Base-by-base conservation (phyloP, 2,329 filamentous ascomycete species). In the Diaporthe humulicola region DNA sequence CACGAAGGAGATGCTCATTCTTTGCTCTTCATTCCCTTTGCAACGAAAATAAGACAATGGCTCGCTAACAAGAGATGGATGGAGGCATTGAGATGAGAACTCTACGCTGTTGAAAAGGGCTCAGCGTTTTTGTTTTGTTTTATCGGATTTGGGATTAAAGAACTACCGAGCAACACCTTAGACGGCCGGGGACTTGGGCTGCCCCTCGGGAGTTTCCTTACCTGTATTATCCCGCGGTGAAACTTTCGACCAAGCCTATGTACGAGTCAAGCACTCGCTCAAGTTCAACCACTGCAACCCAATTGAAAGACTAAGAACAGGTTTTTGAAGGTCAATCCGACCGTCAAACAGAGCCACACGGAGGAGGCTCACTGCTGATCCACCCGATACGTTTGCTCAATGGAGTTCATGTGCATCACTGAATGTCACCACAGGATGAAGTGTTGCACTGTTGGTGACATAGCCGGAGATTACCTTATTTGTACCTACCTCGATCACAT, bases 221-320 rank as follows among this genome's bases (percentile, higher is more conserved):
- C 28, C 14, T 52, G 64, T 45, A 25, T 38, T 45, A 25, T 38
- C 7, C 33, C 14, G 30, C 64, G 64, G 42, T 6, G 48, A 36
- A 69, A 40, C 64, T 54, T 45, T 69, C 33, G 25, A 54, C 33
- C 48, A 33, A 52, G n/a, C n/a, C n/a, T 52, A 40, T 36, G 64
- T 69, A 54, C 64, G 64, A 54, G 33, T 69, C 64, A 69, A 69
- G 64, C 48, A 40, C 30, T 25, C 6, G 15, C 40, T n/a, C 33
- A 52, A 28, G 9, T 40, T 25, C 25, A 54, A 54, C 33, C 9
- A 40, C 33, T 54, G 64, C 48, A 69, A 54, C 48, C 45, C 48
- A 54, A 54, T 12, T 38, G 17, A 7, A n/a, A 28, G 14, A 22
- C 7, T 25, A n/a, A 54, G n/a, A 28, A 40, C 48, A 33, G 48